Evolutionary conservation across 352 stramenopile species (phyloP).

Genomic region (Paralagenidium karlingii): DNA sequence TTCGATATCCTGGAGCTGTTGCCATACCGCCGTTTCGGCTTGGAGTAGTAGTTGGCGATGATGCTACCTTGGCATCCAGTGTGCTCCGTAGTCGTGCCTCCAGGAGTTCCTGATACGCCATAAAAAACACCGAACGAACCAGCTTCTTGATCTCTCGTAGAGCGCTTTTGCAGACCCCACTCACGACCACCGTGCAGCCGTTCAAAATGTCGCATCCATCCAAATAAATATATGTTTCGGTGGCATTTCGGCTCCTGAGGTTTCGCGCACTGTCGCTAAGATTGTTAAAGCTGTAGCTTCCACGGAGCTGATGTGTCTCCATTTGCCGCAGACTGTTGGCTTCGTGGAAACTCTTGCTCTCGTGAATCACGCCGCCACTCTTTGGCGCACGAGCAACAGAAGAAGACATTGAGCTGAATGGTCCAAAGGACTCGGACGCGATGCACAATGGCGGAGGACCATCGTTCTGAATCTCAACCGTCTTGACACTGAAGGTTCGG

Average conservation of each 20-base stretch:
- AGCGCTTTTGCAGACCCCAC: conserved; percentile 74
- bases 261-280: background rate
- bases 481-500: conserved; percentile 54
- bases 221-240: conserved; percentile 89
- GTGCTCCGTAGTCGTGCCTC: conserved; percentile 92
- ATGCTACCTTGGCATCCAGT: conserved; percentile 6
- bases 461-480: no score
- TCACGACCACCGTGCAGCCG: conserved; percentile 90
- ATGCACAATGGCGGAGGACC: no score
- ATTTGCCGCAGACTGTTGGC: no score
- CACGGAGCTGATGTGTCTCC: no score
- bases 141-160: conserved; percentile 90
- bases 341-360: no score
- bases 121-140: conserved; percentile 81
- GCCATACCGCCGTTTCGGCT: no score
- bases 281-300: conserved; percentile 4
- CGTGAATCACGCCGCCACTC: background rate
- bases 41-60: no score
- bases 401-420: background rate
- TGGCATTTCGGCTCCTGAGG: conserved; percentile 6
- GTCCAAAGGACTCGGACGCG: no score
- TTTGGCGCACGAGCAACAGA: background rate
- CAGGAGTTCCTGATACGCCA: conserved; percentile 93
- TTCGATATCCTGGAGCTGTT: no score
- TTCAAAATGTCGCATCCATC: conserved; percentile 91